phyloP scores from a whole-genome alignment of 176 grass and related monocot genomes.

The Bonia amplexicaulis region DNA sequence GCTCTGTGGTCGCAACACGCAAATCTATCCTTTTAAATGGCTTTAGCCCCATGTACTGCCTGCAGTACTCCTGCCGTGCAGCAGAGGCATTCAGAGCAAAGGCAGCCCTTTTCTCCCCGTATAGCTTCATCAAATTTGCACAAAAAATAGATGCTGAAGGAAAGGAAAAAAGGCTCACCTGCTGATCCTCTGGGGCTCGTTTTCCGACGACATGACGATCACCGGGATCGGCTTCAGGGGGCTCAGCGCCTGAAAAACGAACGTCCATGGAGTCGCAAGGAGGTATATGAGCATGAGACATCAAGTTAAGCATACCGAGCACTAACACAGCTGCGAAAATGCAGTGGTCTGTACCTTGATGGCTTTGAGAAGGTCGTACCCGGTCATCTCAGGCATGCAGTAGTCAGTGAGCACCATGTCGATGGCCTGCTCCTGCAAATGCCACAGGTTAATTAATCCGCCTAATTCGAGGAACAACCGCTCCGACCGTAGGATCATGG shows the following conservation, averaged over 20 bases:
- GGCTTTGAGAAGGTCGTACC: conserved; percentile 87
- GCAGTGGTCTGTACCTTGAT: conserved; percentile 59
- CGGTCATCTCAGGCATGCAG: conserved; percentile 98
- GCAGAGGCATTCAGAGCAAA: not conserved
- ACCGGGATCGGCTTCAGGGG: conserved; percentile 76
- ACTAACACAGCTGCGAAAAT: not conserved
- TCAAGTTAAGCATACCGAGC: not conserved
- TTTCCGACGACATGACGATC: conserved; percentile 96
- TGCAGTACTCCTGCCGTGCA: not conserved
- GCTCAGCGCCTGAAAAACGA: conserved; percentile 54
- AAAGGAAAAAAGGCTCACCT: conserved; percentile 32
- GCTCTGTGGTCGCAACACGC: not conserved
- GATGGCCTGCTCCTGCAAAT: conserved; percentile 68
- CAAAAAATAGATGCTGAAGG: conserved; percentile 10
- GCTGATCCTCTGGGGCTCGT: conserved; percentile 96
- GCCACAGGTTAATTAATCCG: not conserved
- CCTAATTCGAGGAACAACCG: not conserved
- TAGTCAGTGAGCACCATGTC: conserved; percentile 98
- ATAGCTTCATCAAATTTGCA: not conserved
- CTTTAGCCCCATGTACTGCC: not conserved
- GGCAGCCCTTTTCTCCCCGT: not conserved
- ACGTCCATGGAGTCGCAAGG: not conserved
- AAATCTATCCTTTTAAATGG: not conserved
- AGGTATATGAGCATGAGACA: not conserved
- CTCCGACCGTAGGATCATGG: too few relatives aligned